phyloP scores from a whole-genome alignment of 768 basidiomycete genomes.

The Rhizopogon sp. region DNA sequence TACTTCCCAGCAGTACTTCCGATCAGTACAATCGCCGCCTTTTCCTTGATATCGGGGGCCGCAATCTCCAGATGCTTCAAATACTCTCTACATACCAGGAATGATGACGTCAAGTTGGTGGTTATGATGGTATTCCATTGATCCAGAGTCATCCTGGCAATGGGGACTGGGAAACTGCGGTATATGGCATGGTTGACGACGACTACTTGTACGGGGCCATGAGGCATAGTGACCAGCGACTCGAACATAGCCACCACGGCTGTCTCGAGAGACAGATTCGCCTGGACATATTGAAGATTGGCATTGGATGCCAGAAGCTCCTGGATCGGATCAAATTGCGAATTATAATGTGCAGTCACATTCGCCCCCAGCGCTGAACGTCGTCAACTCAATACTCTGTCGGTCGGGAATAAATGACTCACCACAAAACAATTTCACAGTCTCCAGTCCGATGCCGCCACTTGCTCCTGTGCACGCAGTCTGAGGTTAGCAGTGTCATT shows the following conservation, averaged over 20 bases:
- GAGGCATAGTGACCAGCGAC: constrained; percentile 28
- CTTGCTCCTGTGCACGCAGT: constrained; percentile 48
- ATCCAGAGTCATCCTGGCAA: constrained; percentile 54
- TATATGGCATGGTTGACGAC: constrained; percentile 61
- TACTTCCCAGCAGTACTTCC: constrained; percentile 72
- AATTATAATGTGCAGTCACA: constrained; percentile 70
- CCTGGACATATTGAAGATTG: constrained; percentile 36
- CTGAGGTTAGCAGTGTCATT: background rate
- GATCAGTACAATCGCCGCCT: constrained; percentile 58
- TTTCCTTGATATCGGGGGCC: constrained; percentile 39
- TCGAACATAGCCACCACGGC: constrained; percentile 50
- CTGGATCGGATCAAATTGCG: constrained; percentile 38
- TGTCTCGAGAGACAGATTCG: constrained; percentile 53
- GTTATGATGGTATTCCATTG: constrained; percentile 61
- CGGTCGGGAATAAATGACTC: constrained; percentile 11
- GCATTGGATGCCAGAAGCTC: constrained; percentile 33
- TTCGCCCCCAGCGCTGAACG: constrained; percentile 59
- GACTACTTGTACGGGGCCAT: constrained; percentile 50
- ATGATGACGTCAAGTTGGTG: constrained; percentile 62
- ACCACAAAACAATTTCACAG: constrained; percentile 53
- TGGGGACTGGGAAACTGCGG: constrained; percentile 37
- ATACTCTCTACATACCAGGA: constrained; percentile 63
- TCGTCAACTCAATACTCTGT: background rate
- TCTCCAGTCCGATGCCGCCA: constrained; percentile 71
- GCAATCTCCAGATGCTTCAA: constrained; percentile 39